These are phyloP conservation scores for Chaetomium olivaceum DNA, from an alignment of 2,329 filamentous ascomycete species.

Conservation along the genomic window DNA sequence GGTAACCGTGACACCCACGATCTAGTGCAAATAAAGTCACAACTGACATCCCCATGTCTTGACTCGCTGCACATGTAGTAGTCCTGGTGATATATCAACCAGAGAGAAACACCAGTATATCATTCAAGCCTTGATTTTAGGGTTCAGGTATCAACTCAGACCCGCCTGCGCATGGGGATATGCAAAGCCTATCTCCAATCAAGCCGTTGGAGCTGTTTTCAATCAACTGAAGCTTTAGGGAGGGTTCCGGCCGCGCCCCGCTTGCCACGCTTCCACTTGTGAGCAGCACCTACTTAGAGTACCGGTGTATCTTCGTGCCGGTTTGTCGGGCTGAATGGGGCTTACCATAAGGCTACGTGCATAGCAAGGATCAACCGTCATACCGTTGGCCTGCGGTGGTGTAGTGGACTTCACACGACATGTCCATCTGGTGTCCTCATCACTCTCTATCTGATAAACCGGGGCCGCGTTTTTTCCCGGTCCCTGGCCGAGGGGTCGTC, in stretches of 20 bases:
- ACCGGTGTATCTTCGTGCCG: background rate
- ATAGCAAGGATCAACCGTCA: background rate
- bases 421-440: background rate
- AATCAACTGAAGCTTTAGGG: slow-evolving; percentile 1
- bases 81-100: background rate
- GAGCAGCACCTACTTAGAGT: background rate
- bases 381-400: background rate
- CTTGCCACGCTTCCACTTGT: slow-evolving; percentile 3
- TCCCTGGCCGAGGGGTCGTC: background rate
- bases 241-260: background rate
- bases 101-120: background rate
- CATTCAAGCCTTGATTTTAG: background rate
- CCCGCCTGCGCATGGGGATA: background rate
- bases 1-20: no score
- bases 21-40: background rate
- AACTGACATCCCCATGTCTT: background rate
- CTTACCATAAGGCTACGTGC: slow-evolving; percentile 5
- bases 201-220: background rate
- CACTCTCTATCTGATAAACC: background rate
- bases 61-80: background rate
- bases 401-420: background rate
- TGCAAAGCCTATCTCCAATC: slow-evolving; percentile 7
- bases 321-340: background rate
- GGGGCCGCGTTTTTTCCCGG: background rate
- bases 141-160: background rate